Evolutionary conservation across 2,329 filamentous ascomycete species (phyloP).

Genomic region (Fusarium paranaense): DNA sequence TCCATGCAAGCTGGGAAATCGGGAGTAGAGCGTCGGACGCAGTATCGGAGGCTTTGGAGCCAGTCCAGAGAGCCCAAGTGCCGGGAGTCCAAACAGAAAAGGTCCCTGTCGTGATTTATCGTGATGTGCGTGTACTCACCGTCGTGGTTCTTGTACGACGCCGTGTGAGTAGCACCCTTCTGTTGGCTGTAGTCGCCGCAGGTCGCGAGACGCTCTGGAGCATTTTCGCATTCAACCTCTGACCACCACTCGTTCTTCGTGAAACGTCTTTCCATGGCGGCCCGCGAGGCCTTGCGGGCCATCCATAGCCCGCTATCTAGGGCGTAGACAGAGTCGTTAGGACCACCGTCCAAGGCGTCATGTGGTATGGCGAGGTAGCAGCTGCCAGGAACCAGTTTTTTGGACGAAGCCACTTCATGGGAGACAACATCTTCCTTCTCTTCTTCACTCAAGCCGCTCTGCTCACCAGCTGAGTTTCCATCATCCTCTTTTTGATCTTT

Average conservation of each 20-base stretch:
- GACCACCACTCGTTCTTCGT: slow-evolving; percentile 33
- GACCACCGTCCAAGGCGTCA: not conserved
- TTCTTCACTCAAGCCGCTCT: not conserved
- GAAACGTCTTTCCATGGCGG: slow-evolving; percentile 19
- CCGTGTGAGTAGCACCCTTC: not conserved
- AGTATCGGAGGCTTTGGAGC: not conserved
- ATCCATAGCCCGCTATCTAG: slow-evolving; percentile 26
- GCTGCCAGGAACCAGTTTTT: not conserved
- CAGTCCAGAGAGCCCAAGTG: not conserved
- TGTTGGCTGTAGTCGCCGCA: not conserved
- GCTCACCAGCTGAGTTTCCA: not conserved
- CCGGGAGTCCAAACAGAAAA: slow-evolving; percentile 12
- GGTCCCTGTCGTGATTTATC: slow-evolving; percentile 9
- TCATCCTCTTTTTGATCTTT: rapidly evolving
- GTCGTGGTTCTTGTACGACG: slow-evolving; percentile 3
- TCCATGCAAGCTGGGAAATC: slow-evolving; percentile 2
- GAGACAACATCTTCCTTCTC: not conserved
- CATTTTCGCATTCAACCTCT: not conserved
- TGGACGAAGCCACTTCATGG: not conserved
- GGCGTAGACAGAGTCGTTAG: slow-evolving; percentile 25
- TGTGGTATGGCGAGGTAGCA: slow-evolving; percentile 14
- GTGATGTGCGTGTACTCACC: slow-evolving; percentile 5
- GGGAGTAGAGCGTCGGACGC: rapidly evolving
- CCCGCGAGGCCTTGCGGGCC: slow-evolving; percentile 14
- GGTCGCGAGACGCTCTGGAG: not conserved